Base-by-base conservation (phyloP, 2,329 filamentous ascomycete genomes). In the Aspergillus viridinutans region DNA sequence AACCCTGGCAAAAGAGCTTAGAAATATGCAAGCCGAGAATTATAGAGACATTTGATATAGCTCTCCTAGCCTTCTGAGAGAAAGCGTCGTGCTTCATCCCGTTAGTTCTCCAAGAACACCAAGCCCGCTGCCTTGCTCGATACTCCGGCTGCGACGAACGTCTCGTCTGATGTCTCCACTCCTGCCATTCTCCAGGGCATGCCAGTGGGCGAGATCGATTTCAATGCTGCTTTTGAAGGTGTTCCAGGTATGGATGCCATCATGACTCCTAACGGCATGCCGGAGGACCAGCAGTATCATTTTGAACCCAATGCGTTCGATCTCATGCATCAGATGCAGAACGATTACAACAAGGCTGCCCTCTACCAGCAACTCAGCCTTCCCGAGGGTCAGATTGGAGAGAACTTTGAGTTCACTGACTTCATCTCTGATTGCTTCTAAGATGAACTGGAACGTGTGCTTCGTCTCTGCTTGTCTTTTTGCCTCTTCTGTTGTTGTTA, bases 81-180 rank as follows among this genome's bases (percentile, higher is more conserved):
- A 65, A 80, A 78, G 67, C 73, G 75, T 55, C 74, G 78, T 58
- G 73, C 74, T 63, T 73, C 71, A 35, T 71, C 72, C 58, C 71
- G 69, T 52, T 60, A 58, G 7, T 43, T 58, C 28, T 23, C 53
- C 28, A 63, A 61, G 38, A 29, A 47, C 17, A 29, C 21, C 12
- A 55, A 60, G 25, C 43, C 50, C 1, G 20, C 20, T 21, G 35
- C 32, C 3, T 21, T 52, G 7, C 48, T 54, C 12, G 49, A 55
- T 12, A 52, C 57, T 4, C 38, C 55, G 4, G 42, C 57, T 23
- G 57, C 56, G 14, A 49, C 53, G 6, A 58, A 53, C 9, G 49
- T 52, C 23, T 3, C 54, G 3, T 49, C 56, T 50, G 50, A 40
- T 26, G 53, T 21, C 12, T 57, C 57, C n/a, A 64, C 57, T 8